Evolutionary conservation across 2,329 filamentous ascomycete genomes (phyloP), one percentile per base, ranked within the genome.

Genomic region (Conoideocrella luteorostrata): DNA sequence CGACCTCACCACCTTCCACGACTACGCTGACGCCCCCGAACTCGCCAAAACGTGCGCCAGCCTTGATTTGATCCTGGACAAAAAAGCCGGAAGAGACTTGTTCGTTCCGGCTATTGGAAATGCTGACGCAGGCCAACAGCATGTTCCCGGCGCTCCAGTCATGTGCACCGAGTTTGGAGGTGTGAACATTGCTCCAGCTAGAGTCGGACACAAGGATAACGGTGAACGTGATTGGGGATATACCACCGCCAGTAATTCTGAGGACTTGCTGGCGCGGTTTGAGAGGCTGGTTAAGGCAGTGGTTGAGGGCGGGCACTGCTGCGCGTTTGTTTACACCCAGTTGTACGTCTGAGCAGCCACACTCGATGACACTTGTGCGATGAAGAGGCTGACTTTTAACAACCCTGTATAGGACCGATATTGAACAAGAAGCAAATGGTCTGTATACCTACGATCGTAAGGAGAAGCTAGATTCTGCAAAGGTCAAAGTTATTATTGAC

Each of bases 391-490:
- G 28, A 20, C 5, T 37, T 11, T 7, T n/a, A 22, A 44, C 17
- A 41, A 26, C 29, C 11, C 26, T n/a, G 0, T 15, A 11, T 33
- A 72, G 69, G 29, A 69, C 69, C 45, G 74, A 80, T 54, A 80
- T 85, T 41, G 80, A 85, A 59, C 80, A 85, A 53, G 82, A 85
- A 54, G 77, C 78, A 28, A 85, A 86, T 51, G 82, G 81, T 0
- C 54, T 85, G 20, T 84, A 83, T 51, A 75, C 78, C 0, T 82
- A 75, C 49, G 74, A 83, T 47, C 70, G 82, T 1, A 67, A 70
- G 51, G 73, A 74, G 47, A 85, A 85, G 62, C 63, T 85, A 33
- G 71, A 77, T n/a, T 65, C 74, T 0, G 59, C 55, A 1, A 71
- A 71, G 48, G 73, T 84, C 21, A 81, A 72, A 63, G 69, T 62